Evolutionary conservation across 805 yeast genomes (phyloP).

Genomic region (Saccharomycopsis javanensis): DNA sequence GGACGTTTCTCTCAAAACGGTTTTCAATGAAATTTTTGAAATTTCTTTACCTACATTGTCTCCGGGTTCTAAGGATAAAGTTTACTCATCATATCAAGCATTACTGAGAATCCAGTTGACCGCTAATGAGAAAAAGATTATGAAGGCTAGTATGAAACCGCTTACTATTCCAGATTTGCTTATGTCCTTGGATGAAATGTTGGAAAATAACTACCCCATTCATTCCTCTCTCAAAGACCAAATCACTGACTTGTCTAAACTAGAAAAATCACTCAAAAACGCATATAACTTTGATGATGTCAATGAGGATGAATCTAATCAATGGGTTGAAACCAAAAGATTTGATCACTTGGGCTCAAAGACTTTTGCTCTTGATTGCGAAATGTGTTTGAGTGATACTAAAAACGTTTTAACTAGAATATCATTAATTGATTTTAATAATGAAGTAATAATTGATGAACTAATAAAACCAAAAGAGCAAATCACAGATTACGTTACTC

Average conservation of each 20-base stretch:
- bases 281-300: constrained; percentile 12
- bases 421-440: constrained; percentile 58
- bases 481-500: constrained; percentile 73
- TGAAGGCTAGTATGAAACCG: constrained; percentile 21
- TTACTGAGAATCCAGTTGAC: constrained; percentile 49
- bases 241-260: not conserved
- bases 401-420: constrained; percentile 70
- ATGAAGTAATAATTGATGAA: constrained; percentile 54
- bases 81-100: constrained; percentile 45
- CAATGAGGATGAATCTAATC: constrained; percentile 8
- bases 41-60: constrained; percentile 40
- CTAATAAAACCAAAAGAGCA: constrained; percentile 68
- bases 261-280: not conserved
- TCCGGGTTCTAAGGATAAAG: constrained; percentile 57
- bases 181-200: constrained; percentile 40
- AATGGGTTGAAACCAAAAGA: constrained; percentile 44
- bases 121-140: constrained; percentile 42
- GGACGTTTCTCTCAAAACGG: constrained; percentile 23
- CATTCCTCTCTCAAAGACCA: constrained; percentile 27
- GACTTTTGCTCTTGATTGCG: constrained; percentile 84
- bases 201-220: constrained; percentile 48
- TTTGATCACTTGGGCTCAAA: constrained; percentile 51
- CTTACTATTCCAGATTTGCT: constrained; percentile 43
- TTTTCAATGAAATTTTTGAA: constrained; percentile 33
- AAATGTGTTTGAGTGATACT: constrained; percentile 63